These are phyloP conservation scores for Candida glucosophila DNA, from an alignment of 1,139 yeast genomes.

Conservation along the genomic window DNA sequence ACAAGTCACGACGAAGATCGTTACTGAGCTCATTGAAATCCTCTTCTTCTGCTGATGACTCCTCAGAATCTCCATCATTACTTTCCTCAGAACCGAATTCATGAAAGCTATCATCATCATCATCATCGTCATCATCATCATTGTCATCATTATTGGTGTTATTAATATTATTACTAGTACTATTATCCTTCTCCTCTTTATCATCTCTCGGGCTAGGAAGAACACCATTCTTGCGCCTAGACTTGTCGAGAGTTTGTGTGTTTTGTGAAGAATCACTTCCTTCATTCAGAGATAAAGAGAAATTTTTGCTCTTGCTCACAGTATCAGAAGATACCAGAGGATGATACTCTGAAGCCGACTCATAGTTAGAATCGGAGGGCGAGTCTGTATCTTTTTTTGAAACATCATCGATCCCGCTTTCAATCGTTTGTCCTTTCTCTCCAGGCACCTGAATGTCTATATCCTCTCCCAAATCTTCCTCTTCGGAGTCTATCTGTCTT, in stretches of 20 bases:
- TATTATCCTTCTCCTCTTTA: too few species aligned
- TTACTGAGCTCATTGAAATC: slow-evolving; percentile 2
- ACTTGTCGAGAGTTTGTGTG: too few species aligned
- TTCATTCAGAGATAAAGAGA: too few species aligned
- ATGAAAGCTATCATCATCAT: slow-evolving; percentile 6
- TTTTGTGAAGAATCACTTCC: slow-evolving; percentile 1
- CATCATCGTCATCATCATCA: slow-evolving; percentile 14
- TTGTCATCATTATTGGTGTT: too few species aligned
- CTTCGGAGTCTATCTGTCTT: slow-evolving; percentile 12
- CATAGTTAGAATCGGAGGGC: slow-evolving; percentile 13
- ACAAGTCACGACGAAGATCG: too few species aligned
- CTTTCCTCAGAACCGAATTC: slow-evolving; percentile 9
- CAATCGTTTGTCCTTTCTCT: slow-evolving; percentile 1
- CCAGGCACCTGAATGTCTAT: slow-evolving; percentile 4
- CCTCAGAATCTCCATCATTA: slow-evolving; percentile 15
- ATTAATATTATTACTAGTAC: too few species aligned
- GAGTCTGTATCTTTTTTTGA: slow-evolving; percentile 11
- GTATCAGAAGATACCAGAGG: slow-evolving; percentile 4
- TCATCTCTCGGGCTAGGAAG: too few species aligned
- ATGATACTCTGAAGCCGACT: slow-evolving; percentile 25
- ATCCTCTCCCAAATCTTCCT: slow-evolving; percentile 18
- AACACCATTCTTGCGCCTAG: too few species aligned
- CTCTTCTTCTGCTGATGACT: slow-evolving; percentile 1
- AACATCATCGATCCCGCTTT: slow-evolving; percentile 2
- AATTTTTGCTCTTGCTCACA: too few species aligned